Base-by-base conservation (phyloP, 2,329 filamentous ascomycete species). In the Aureobasidium melanogenum region DNA sequence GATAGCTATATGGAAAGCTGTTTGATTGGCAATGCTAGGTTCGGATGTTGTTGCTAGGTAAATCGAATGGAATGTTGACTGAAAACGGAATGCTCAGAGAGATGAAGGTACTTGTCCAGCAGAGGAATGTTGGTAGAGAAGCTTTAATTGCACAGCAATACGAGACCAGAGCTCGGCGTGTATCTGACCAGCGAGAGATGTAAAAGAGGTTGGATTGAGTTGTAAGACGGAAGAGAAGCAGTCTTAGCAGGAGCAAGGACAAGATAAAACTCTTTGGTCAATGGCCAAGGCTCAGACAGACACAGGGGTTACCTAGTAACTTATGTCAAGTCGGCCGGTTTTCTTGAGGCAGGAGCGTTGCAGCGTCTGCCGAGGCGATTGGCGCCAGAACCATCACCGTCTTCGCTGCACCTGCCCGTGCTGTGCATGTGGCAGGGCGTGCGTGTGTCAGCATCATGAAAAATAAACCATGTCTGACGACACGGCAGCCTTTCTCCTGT, bases 141-240 rank as follows among this genome's bases (percentile, higher is more conserved):
- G 56, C 56, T 50, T 44, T 28, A 41, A 59, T 59, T 59, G 56
- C 56, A 50, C 56, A 59, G 56, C 56, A 59, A 59, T 59, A 59
- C 44, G 24, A 59, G 55, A 24, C 55, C 55, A 58, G 34, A 58
- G 54, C 54, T 58, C 54, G 54, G 54, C 34, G 34, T 39, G 30
- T 30, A n/a, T 39, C 22, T 59, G 22, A 48, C 22, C 44, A 59
- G 56, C 43, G 44, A 59, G 43, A 39, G 56, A 48, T 50, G 56
- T 24, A 47, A 38, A 47, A 46, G 43, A 46, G 32, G 41, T 46
- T 38, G 19, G 30, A 38, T 24, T 17, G 39, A 34, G 32, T 22
- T 43, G 38, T 17, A 43, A 56, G 52, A 56, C 38, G 51, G 17
- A 44, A 24, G 44, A 44, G 26, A 44, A 34, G 52, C 38, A 39